Percentiles rank a stretch among this genome's conserved stretches.
phyloP scores from a whole-genome alignment of 2,329 filamentous ascomycete genomes.

The Aspergillus brasiliensis region DNA sequence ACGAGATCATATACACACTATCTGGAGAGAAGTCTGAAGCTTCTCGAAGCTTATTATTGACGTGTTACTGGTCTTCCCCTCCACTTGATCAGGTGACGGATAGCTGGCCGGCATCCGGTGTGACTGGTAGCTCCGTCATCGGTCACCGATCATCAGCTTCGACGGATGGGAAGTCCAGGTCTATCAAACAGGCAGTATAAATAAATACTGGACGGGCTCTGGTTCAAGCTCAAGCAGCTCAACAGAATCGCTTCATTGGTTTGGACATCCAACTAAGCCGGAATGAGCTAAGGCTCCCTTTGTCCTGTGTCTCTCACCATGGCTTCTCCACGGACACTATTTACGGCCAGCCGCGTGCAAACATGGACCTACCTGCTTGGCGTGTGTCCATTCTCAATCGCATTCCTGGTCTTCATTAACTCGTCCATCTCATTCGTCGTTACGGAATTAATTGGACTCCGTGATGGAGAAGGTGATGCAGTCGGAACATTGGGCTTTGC shows the following conservation, averaged over 20 bases:
- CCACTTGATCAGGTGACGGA: conserved; percentile 21
- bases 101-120: background rate
- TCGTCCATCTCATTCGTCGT: conserved; percentile 66
- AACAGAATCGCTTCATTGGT: background rate
- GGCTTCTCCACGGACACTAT: conserved; percentile 40
- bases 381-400: conserved; percentile 66
- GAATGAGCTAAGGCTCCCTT: background rate
- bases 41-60: too few species aligned
- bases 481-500: conserved; percentile 58
- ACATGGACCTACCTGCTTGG: conserved; percentile 62
- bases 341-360: conserved; percentile 61
- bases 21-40: too few species aligned
- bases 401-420: conserved; percentile 68
- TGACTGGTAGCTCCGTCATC: background rate
- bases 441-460: conserved; percentile 62
- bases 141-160: conserved; percentile 1
- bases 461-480: conserved; percentile 59
- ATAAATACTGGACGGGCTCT: background rate
- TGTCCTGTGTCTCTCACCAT: conserved; percentile 17
- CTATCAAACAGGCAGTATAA: too few species aligned
- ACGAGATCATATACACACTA: too few species aligned
- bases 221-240: background rate
- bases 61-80: background rate
- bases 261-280: background rate
- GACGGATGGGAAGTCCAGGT: too few species aligned